Evolutionary conservation across 139 green algal genomes (phyloP), one percentile per base, ranked within the genome.

Genomic region (Ulvella scutata): DNA sequence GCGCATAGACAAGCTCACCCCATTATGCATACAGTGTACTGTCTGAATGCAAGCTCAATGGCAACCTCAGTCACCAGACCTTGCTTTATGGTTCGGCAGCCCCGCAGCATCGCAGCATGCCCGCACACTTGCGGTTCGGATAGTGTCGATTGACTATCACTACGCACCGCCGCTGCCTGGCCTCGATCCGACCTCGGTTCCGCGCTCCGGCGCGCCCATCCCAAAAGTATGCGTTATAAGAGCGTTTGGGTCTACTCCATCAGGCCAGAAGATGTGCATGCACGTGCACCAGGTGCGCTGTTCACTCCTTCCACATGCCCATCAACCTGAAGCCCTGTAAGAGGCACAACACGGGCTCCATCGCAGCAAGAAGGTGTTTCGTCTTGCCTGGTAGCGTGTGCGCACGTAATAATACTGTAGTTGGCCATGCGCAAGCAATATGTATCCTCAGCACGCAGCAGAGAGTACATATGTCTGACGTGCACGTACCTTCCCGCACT

Each of bases 151-250:
- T 0, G 93, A 98, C 61, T 87, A 96, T 67, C 92, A 93, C 75
- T 84, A 97, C 85, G 84, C 86, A 2, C 60, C 82, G 2, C 93
- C 93, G 0, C 36, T 92, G n/a, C 83, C 84, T 1, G 88, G 86
- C 17, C 7, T 96, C 38, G 93, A 98, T 29, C 51, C 72, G 83
- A 84, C 13, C 85, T 79, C 76, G 88, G 86, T 43, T 90, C 86
- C 0, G 74, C 77, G 23, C 74, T 93, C 23, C 82, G 89, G 20
- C 88, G 87, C 28, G 81, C 72, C 1, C 62, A 78, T 0, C 67
- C 94, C 4, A 78, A 88, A 85, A 21, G 93, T 98, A 26, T 94
- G 94, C 0, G 83, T 98, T 3, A 83, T 98, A 23, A 83, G 93
- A 7, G 86, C 98, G 4, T 98, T 94, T 82, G 94, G 94, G 35